A percentile compares a stretch with the other conserved stretches of the same genome.
Conservation (phyloP, 371 early-diverging fungal genomes). For the Conidiobolus incongruus region DNA sequence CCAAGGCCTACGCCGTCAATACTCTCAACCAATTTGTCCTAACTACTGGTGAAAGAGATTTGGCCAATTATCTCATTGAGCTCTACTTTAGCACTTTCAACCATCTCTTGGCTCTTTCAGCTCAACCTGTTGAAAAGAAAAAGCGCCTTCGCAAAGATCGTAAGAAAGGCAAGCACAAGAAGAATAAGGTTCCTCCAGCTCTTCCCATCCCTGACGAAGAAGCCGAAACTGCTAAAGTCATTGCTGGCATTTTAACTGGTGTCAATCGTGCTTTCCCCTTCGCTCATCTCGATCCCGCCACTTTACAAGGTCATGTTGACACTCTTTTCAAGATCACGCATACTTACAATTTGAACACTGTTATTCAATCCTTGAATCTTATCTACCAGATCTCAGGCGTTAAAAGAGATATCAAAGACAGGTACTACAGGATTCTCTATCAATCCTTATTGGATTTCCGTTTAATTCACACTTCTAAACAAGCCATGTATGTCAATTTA, state of each 20-base stretch:
- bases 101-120: slow-evolving; percentile 24
- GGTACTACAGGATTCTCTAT: slow-evolving; percentile 78
- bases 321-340: slow-evolving; percentile 73
- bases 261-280: slow-evolving; percentile 90
- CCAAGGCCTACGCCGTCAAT: slow-evolving; percentile 71
- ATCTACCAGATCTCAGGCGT: slow-evolving; percentile 50
- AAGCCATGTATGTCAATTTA: slow-evolving; percentile 80
- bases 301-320: slow-evolving; percentile 51
- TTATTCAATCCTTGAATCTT: slow-evolving; percentile 76
- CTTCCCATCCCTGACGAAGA: slow-evolving; percentile 19
- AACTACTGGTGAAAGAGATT: slow-evolving; percentile 33
- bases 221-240: slow-evolving; percentile 51
- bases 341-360: slow-evolving; percentile 64
- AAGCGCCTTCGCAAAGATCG: slow-evolving; percentile 11
- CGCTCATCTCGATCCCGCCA: slow-evolving; percentile 50
- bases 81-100: slow-evolving; percentile 83
- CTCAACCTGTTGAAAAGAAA: slow-evolving; percentile 4
- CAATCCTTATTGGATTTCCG: slow-evolving; percentile 69
- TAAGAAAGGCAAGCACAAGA: slow-evolving; percentile 10
- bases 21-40: slow-evolving; percentile 81
- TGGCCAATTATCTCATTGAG: slow-evolving; percentile 63
- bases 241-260: slow-evolving; percentile 84
- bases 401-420: slow-evolving; percentile 28
- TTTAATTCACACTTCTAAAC: slow-evolving; percentile 54
- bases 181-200: slow-evolving; percentile 17